phyloP scores from a whole-genome alignment of 257 asterid species.

The Schizonepeta tenuifolia region DNA sequence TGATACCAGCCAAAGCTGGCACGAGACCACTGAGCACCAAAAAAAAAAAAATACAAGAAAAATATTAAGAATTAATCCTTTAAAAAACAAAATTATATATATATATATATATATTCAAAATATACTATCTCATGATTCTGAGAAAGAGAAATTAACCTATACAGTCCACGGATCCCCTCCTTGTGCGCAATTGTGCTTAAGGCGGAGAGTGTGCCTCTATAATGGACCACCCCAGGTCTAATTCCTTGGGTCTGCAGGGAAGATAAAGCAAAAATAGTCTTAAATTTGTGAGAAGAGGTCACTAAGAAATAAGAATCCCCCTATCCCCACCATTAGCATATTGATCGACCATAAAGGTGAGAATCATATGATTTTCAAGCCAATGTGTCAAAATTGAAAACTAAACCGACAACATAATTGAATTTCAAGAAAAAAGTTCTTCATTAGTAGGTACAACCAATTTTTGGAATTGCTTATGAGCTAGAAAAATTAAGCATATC shows the following conservation, averaged over 20 bases:
- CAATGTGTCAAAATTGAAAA: no score
- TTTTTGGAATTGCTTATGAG: not conserved
- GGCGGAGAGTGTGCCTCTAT: conserved; percentile 79
- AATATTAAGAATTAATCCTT: conserved; percentile 11
- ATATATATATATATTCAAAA: not conserved
- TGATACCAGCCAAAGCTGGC: conserved; percentile 95
- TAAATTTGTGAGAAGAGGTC: conserved; percentile 6
- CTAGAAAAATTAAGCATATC: not conserved
- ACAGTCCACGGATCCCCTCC: conserved; percentile 93
- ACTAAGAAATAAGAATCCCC: conserved; percentile 10
- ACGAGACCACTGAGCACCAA: conserved; percentile 81
- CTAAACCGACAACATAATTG: not conserved
- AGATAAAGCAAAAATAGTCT: conserved; percentile 30
- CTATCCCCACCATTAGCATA: conserved; percentile 19
- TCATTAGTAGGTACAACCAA: not conserved
- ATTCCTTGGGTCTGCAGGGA: conserved; percentile 70
- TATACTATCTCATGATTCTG: conserved; percentile 22
- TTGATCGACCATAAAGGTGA: conserved; percentile 3
- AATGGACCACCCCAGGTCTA: conserved; percentile 68
- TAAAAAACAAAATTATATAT: not conserved
- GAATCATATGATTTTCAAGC: conserved; percentile 11
- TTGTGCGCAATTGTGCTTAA: conserved; percentile 74
- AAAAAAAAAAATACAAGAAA: conserved; percentile 33
- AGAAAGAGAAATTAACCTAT: conserved; percentile 58
- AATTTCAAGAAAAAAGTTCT: not conserved